Evolutionary conservation across 495 filamentous ascomycete genomes (phyloP).

Genomic region (Cercophora samala): DNA sequence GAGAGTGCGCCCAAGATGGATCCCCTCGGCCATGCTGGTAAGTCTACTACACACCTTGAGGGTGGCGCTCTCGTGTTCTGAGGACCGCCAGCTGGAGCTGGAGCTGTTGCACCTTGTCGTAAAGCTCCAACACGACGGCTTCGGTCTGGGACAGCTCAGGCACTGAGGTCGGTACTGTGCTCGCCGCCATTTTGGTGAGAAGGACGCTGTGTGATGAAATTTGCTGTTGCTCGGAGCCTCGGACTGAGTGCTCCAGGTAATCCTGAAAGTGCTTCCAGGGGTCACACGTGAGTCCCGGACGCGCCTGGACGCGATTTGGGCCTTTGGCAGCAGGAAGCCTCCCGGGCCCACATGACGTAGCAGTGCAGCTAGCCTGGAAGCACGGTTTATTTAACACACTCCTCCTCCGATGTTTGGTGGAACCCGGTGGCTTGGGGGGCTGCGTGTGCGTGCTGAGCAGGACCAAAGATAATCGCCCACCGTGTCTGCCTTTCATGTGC

Average conservation of each 20-base stretch:
- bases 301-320: neutral
- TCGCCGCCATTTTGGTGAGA: slow-evolving; percentile 14
- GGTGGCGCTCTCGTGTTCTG: slow-evolving; percentile 43
- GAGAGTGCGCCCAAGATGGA: neutral
- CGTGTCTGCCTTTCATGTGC: neutral
- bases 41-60: neutral
- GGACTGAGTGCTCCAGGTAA: no score
- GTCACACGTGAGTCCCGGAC: neutral
- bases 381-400: neutral
- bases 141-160: slow-evolving; percentile 46
- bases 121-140: slow-evolving; percentile 59
- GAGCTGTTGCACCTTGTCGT: slow-evolving; percentile 65
- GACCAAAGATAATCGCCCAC: neutral
- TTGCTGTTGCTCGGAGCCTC: neutral
- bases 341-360: neutral
- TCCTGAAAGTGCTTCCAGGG: neutral
- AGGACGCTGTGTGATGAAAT: neutral
- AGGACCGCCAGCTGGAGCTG: slow-evolving; percentile 66
- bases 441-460: neutral
- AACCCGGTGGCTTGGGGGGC: neutral
- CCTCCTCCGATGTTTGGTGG: neutral
- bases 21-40: no score
- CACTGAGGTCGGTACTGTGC: neutral
- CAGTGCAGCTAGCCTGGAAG: neutral
- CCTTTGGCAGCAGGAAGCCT: neutral